phyloP scores from a whole-genome alignment of 176 grass and related monocot genomes.

The Oryza punctata region DNA sequence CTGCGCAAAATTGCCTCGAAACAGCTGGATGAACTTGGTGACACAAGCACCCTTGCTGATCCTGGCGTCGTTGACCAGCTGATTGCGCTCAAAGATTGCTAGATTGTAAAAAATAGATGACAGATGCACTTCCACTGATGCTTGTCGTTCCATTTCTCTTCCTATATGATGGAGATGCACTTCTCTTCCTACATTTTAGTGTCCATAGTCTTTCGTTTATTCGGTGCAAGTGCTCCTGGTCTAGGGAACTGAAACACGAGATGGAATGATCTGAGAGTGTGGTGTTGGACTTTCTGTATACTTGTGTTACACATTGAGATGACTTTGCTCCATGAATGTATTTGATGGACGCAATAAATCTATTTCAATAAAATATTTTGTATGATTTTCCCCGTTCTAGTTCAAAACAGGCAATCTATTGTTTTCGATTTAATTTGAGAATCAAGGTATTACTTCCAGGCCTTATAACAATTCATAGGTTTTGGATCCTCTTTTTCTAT shows the following conservation, averaged over 20 bases:
- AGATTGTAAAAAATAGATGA: slow-evolving; percentile 18
- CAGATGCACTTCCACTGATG: background rate
- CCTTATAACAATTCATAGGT: too few relatives aligned
- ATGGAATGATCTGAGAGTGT: slow-evolving; percentile 5
- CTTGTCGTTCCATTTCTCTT: background rate
- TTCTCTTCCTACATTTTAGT: slow-evolving; percentile 26
- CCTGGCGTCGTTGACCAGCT: slow-evolving; percentile 76
- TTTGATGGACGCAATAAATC: slow-evolving; percentile 28
- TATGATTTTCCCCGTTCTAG: background rate
- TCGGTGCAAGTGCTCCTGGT: slow-evolving; percentile 1
- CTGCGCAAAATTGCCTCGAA: slow-evolving; percentile 72
- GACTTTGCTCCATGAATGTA: slow-evolving; percentile 29
- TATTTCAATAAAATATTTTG: slow-evolving; percentile 28
- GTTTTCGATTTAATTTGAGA: background rate
- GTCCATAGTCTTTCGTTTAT: background rate
- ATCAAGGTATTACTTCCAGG: background rate
- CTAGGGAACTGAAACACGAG: background rate
- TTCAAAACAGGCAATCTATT: background rate
- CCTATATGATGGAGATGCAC: slow-evolving; percentile 9
- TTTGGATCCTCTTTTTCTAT: background rate
- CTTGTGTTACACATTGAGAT: slow-evolving; percentile 6
- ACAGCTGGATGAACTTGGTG: slow-evolving; percentile 76
- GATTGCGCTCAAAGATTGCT: slow-evolving; percentile 65
- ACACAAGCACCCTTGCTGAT: slow-evolving; percentile 82
- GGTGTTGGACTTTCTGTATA: slow-evolving; percentile 10